These are phyloP conservation scores for Zygosaccharomyces gambellarensis DNA, from an alignment of 805 yeast species.

Conservation along the genomic window DNA sequence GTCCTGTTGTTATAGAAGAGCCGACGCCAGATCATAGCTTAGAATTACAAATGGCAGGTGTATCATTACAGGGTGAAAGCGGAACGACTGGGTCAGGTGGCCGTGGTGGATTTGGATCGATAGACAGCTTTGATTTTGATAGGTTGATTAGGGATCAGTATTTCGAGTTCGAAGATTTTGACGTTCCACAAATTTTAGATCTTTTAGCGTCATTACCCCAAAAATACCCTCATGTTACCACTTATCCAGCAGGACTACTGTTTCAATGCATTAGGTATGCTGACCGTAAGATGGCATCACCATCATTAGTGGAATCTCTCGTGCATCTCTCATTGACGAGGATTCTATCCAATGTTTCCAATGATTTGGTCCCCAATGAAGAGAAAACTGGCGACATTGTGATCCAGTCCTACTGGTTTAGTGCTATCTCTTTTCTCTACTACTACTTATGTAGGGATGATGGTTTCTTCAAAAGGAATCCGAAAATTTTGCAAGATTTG, in stretches of 20 bases:
- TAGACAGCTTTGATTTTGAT: conserved; percentile 48
- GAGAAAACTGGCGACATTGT: conserved; percentile 54
- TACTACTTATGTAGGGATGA: conserved; percentile 73
- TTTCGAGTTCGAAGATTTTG: conserved; percentile 56
- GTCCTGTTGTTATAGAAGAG: not conserved
- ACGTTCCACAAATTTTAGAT: conserved; percentile 68
- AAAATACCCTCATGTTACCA: conserved; percentile 41
- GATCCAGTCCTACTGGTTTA: conserved; percentile 79
- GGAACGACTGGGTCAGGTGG: not conserved
- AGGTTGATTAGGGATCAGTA: conserved; percentile 53
- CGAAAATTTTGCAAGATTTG: conserved; percentile 56
- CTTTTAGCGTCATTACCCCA: conserved; percentile 58
- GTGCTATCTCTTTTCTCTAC: conserved; percentile 68
- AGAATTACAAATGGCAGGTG: conserved; percentile 40
- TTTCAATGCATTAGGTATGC: conserved; percentile 71
- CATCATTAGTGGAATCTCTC: conserved; percentile 52
- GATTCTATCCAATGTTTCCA: conserved; percentile 48
- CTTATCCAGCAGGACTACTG: conserved; percentile 62
- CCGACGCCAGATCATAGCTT: conserved; percentile 25
- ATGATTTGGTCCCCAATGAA: conserved; percentile 9
- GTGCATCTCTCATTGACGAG: conserved; percentile 57
- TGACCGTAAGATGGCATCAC: conserved; percentile 47
- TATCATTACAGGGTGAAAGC: conserved; percentile 14
- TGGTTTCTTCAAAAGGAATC: conserved; percentile 48
- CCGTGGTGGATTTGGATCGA: conserved; percentile 12